phyloP scores from a whole-genome alignment of 148 eudicot genomes.

The Diospyros kaki region DNA sequence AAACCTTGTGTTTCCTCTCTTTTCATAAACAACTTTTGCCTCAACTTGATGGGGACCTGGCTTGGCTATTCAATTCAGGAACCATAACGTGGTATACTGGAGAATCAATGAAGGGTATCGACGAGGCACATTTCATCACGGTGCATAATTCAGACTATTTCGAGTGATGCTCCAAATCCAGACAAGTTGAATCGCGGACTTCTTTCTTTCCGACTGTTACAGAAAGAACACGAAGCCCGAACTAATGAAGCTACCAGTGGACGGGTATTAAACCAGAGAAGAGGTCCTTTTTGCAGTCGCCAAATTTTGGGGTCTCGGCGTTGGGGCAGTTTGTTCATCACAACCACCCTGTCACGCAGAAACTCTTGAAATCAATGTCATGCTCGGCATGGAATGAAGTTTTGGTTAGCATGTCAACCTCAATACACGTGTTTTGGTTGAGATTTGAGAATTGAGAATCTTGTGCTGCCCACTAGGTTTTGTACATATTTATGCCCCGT shows the following conservation, averaged over 20 bases:
- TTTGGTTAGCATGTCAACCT: not conserved
- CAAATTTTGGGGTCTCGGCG: not conserved
- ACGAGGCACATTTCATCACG: constrained; percentile 48
- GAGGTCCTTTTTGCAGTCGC: not conserved
- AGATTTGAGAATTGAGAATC: not conserved
- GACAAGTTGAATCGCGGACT: constrained; percentile 13
- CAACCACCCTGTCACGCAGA: not conserved
- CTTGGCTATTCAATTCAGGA: constrained; percentile 36
- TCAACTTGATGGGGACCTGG: not conserved
- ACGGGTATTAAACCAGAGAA: not conserved
- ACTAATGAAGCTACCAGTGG: not conserved
- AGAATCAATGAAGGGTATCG: constrained; percentile 35
- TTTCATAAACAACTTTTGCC: too few species aligned
- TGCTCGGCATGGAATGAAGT: not conserved
- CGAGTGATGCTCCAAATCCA: too few species aligned
- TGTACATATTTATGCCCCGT: not conserved
- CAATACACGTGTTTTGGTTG: not conserved
- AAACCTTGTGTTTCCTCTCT: too few species aligned
- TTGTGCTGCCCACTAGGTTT: not conserved
- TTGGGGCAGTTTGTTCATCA: not conserved
- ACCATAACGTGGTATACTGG: constrained; percentile 41
- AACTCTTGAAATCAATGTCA: not conserved
- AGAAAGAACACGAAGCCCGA: not conserved
- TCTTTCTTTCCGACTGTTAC: not conserved
- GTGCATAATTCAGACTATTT: constrained; percentile 55